A percentile compares a stretch with the other conserved stretches of the same genome.
phyloP scores from a whole-genome alignment of 202 grass and related monocot genomes.

The Panicum virgatum region DNA sequence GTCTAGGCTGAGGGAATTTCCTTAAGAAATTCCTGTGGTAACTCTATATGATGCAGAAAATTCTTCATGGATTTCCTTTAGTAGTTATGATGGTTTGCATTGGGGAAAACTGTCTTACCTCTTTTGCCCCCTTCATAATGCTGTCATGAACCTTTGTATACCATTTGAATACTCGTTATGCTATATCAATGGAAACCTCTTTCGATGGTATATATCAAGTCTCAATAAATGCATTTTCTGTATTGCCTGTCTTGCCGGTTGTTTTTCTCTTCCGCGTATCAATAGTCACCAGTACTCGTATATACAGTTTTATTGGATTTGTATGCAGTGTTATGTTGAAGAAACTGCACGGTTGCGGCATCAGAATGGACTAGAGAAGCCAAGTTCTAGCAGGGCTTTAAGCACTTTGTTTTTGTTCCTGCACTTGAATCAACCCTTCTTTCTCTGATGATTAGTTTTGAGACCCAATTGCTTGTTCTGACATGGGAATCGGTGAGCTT shows the following conservation, averaged over 20 bases:
- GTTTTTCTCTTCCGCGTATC: neutral
- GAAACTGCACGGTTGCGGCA: neutral
- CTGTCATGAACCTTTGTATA: neutral
- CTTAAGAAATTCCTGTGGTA: neutral
- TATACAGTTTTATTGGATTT: no score
- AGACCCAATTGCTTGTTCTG: neutral
- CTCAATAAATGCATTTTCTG: neutral
- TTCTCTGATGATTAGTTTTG: neutral
- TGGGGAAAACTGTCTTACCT: neutral
- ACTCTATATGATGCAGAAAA: neutral
- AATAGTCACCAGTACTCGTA: no score
- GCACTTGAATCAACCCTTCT: neutral
- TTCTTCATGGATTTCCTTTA: neutral
- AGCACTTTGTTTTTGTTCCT: neutral
- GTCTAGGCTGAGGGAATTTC: neutral
- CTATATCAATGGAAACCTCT: neutral
- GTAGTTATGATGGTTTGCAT: neutral
- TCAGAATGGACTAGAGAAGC: neutral
- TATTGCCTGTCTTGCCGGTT: neutral
- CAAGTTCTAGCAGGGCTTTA: neutral
- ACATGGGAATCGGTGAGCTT: neutral
- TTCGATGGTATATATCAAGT: neutral
- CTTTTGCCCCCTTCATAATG: neutral
- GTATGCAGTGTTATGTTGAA: no score
- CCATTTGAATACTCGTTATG: neutral